Evolutionary conservation across 2,329 filamentous ascomycete species (phyloP).

Genomic region (Amauroascus verrucosus): DNA sequence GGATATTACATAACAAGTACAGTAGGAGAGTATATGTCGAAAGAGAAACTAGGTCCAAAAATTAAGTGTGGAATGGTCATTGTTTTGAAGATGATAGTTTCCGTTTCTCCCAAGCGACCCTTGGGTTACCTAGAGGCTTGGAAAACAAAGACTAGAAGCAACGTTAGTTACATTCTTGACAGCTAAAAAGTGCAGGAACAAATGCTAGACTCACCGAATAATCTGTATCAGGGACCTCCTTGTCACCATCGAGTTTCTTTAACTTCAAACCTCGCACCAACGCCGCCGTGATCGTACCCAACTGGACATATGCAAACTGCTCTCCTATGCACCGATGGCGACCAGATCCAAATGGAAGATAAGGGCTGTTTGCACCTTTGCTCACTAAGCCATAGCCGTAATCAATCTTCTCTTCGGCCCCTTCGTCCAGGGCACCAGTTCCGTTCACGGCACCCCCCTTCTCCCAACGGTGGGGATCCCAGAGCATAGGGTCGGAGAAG

Average conservation of each 20-base stretch:
- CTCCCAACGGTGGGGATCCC: constrained; percentile 91
- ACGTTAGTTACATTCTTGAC: background rate
- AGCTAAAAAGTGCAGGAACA: background rate
- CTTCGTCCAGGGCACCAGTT: constrained; percentile 38
- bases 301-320: constrained; percentile 88
- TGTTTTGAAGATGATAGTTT: constrained; percentile 11
- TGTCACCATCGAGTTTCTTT: constrained; percentile 54
- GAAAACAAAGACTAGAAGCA: constrained; percentile 52
- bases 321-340: constrained; percentile 92
- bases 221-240: constrained; percentile 41
- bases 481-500: constrained; percentile 72
- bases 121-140: constrained; percentile 58
- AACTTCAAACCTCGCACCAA: constrained; percentile 73
- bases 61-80: constrained; percentile 14
- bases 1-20: constrained; percentile 9
- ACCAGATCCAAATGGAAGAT: constrained; percentile 87
- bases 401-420: constrained; percentile 66
- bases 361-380: constrained; percentile 82
- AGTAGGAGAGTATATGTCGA: background rate
- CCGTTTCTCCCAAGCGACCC: constrained; percentile 38
- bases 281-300: constrained; percentile 72
- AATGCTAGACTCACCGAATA: constrained; percentile 38
- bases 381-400: constrained; percentile 89
- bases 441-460: constrained; percentile 42
- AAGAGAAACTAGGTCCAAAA: constrained; percentile 4